Evolutionary conservation across 805 yeast species (phyloP).

Genomic region (Pichia paraexigua): DNA sequence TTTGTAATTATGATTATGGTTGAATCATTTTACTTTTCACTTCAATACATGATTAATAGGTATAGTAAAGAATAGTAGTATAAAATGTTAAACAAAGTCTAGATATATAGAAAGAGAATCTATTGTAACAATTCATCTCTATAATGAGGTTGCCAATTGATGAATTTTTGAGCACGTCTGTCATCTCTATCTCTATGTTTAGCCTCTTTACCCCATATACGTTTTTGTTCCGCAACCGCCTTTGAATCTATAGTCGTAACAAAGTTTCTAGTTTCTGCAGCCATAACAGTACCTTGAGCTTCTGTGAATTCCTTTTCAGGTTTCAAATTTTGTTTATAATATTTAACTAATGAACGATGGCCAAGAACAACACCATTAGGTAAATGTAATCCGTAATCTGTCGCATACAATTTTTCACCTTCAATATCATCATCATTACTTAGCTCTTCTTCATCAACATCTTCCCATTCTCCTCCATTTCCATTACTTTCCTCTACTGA

Average conservation of each 20-base stretch:
- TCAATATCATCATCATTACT: conserved; percentile 27
- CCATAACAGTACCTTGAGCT: conserved; percentile 65
- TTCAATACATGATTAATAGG: too few species aligned
- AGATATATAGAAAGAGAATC: not conserved
- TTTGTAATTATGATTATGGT: too few species aligned
- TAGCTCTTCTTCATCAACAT: conserved; percentile 28
- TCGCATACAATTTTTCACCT: conserved; percentile 25
- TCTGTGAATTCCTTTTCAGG: conserved; percentile 47
- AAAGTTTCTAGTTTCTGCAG: conserved; percentile 63
- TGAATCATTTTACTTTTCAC: too few species aligned
- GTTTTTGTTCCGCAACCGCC: conserved; percentile 36
- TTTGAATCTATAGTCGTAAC: conserved; percentile 32
- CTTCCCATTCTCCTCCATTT: conserved; percentile 31
- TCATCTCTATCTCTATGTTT: conserved; percentile 42
- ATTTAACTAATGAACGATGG: conserved; percentile 67
- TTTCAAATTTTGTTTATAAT: conserved; percentile 57
- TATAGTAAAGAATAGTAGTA: not conserved
- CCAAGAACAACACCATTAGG: conserved; percentile 78
- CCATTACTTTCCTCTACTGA: conserved; percentile 10
- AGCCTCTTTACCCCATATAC: conserved; percentile 55
- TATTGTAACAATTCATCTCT: conserved; percentile 60
- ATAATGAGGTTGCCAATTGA: conserved; percentile 79
- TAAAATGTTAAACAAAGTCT: not conserved
- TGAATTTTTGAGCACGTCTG: conserved; percentile 53
- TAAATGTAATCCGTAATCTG: conserved; percentile 57